Percentiles rank a stretch among this genome's conserved stretches.
Evolutionary conservation across 345 rosid genomes (phyloP).

Genomic region (Aegle marmelos): DNA sequence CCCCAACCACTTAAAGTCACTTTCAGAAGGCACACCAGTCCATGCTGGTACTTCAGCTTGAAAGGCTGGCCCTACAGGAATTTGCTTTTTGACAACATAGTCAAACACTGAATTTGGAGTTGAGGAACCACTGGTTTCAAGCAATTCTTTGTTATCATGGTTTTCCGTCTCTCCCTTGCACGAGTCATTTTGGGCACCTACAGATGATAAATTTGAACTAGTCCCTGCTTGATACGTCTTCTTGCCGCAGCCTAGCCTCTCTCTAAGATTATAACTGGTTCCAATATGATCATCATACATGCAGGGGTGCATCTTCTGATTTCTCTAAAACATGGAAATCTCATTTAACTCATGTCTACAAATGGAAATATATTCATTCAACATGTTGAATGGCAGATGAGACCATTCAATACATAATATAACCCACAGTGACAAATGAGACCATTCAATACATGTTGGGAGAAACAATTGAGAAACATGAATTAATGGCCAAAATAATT

Average conservation of each 20-base stretch:
- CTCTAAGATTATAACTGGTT: conserved; percentile 68
- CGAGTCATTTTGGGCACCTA: conserved; percentile 24
- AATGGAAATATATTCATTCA: background rate
- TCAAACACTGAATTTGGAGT: conserved; percentile 33
- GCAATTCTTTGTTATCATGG: conserved; percentile 12
- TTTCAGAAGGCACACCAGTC: conserved; percentile 46
- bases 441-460: background rate
- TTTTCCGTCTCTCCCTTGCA: conserved; percentile 16
- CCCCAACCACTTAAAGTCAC: conserved; percentile 80
- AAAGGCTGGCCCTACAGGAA: conserved; percentile 58
- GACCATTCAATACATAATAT: background rate
- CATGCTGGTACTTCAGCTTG: conserved; percentile 81
- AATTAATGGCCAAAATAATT: background rate
- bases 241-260: conserved; percentile 42
- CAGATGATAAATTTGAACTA: conserved; percentile 25
- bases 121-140: conserved; percentile 21
- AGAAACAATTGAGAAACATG: background rate
- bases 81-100: conserved; percentile 26
- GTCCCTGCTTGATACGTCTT: conserved; percentile 24
- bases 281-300: conserved; percentile 68
- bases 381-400: background rate
- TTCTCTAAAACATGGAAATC: conserved; percentile 42
- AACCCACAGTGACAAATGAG: background rate
- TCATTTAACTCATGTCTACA: conserved; percentile 6
- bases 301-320: conserved; percentile 75